These are phyloP conservation scores for Penicillium sp. DNA, from an alignment of 2,329 filamentous ascomycete genomes.

Conservation along the genomic window DNA sequence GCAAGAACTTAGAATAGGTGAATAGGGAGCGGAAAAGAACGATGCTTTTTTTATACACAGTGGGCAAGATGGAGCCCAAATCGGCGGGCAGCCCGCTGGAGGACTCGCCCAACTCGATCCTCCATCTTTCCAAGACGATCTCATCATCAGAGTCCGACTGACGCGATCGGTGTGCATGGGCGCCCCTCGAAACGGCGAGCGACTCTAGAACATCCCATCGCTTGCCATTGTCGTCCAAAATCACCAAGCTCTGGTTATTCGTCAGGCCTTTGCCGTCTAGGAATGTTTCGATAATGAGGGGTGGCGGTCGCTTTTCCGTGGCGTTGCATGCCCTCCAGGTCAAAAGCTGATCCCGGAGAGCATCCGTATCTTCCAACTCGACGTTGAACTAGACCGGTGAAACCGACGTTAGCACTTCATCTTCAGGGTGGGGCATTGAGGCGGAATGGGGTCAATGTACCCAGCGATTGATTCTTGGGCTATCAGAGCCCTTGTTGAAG, in stretches of 20 bases:
- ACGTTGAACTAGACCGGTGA: conserved; percentile 73
- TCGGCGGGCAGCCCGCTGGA: conserved; percentile 52
- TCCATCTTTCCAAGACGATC: conserved; percentile 87
- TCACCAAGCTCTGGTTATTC: conserved; percentile 78
- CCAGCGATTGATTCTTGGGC: conserved; percentile 76
- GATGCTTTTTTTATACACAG: conserved; percentile 95
- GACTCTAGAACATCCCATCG: conserved; percentile 88
- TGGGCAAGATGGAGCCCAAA: conserved; percentile 62
- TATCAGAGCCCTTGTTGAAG: conserved; percentile 53
- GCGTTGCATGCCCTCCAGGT: conserved; percentile 78
- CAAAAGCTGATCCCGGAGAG: conserved; percentile 73
- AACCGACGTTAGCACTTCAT: neutral
- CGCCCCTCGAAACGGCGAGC: conserved; percentile 58
- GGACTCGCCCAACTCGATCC: conserved; percentile 67
- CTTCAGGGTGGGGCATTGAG: neutral
- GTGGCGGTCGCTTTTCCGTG: conserved; percentile 69
- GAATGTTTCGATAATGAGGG: conserved; percentile 85
- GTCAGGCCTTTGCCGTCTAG: conserved; percentile 74
- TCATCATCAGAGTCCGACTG: conserved; percentile 59
- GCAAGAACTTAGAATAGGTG: conserved; percentile 73
- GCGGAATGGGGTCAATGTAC: conserved; percentile 48
- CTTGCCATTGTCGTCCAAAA: conserved; percentile 83
- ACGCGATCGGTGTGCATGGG: conserved; percentile 37
- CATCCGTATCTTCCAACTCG: conserved; percentile 86
- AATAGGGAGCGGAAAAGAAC: conserved; percentile 89